These are phyloP conservation scores for Fraxinus sp. DNA, from an alignment of 305 asterid species.

Conservation along the genomic window DNA sequence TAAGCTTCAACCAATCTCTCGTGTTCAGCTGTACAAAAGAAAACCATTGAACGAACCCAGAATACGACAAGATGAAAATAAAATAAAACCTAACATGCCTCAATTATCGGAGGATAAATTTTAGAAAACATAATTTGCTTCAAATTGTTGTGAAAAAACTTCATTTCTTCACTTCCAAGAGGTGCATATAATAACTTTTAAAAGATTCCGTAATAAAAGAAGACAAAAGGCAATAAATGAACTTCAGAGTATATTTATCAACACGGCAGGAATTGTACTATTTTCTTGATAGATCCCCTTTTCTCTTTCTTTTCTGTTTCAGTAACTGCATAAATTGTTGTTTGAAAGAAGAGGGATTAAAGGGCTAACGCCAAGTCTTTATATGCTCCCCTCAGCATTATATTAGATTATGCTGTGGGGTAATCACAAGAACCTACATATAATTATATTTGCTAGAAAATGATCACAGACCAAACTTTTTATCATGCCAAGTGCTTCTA, in stretches of 20 bases:
- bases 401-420: not conserved
- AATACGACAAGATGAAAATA: not conserved
- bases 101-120: not conserved
- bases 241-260: not conserved
- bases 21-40: slow-evolving; percentile 66
- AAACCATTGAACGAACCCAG: not conserved
- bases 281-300: not conserved
- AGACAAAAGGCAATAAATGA: not conserved
- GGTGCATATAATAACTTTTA: not conserved
- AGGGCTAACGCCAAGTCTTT: not conserved
- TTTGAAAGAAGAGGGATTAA: not conserved
- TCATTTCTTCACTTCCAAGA: not conserved
- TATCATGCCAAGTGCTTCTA: not conserved
- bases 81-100: not conserved
- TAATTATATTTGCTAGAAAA: slow-evolving; percentile 1
- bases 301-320: not conserved
- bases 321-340: not conserved
- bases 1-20: slow-evolving; percentile 72
- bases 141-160: not conserved
- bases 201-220: not conserved
- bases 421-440: slow-evolving; percentile 5
- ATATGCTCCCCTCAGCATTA: not conserved
- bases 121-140: not conserved
- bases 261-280: not conserved
- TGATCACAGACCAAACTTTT: not conserved